A percentile compares a stretch with the other conserved stretches of the same genome.
Conservation (phyloP, 257 asterid species). For the Petunia secreta region DNA sequence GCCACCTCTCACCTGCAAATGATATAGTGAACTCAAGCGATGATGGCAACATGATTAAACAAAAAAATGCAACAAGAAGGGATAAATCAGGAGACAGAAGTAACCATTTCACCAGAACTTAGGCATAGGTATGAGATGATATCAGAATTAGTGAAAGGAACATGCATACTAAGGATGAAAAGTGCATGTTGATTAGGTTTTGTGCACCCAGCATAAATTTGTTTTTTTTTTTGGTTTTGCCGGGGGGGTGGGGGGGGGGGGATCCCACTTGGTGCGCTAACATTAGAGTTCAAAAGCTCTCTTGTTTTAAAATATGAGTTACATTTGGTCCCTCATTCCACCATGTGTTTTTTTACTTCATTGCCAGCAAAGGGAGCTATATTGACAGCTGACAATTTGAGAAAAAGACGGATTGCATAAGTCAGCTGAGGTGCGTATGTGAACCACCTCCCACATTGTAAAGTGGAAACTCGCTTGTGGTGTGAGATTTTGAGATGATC, state of each 20-base stretch:
- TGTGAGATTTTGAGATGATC: too few species aligned
- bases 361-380: too few species aligned
- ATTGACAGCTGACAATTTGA: too few species aligned
- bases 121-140: constrained; percentile 16
- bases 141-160: constrained; percentile 14
- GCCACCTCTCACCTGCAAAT: constrained; percentile 88
- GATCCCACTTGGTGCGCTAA: constrained; percentile 6
- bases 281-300: constrained; percentile 2
- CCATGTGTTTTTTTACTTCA: background rate
- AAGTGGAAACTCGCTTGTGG: too few species aligned
- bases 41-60: constrained; percentile 21
- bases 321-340: constrained; percentile 10
- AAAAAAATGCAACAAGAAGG: constrained; percentile 19
- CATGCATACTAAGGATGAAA: background rate
- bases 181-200: background rate
- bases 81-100: constrained; percentile 21
- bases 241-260: background rate
- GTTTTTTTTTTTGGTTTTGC: too few species aligned
- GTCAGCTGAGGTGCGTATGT: too few species aligned
- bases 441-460: too few species aligned
- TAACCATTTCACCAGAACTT: background rate
- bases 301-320: background rate
- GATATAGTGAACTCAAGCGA: constrained; percentile 35
- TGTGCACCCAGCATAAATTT: background rate
- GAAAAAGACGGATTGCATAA: too few species aligned